A percentile compares a stretch with the other conserved stretches of the same genome.
These are phyloP conservation scores for Alliaria petiolata DNA, from an alignment of 345 rosid genomes.

Conservation along the genomic window DNA sequence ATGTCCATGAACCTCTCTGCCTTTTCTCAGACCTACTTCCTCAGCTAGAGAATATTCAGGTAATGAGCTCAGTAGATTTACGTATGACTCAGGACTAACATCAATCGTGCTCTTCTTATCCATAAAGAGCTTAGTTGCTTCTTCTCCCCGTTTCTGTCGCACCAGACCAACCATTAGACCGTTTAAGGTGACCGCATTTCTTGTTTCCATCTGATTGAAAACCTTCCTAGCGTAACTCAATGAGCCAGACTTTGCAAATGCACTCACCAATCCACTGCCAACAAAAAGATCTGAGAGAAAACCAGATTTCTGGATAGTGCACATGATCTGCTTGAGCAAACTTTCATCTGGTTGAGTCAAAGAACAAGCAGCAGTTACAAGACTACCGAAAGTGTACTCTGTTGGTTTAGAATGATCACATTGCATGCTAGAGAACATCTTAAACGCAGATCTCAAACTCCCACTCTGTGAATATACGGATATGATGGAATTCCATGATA, in stretches of 20 bases:
- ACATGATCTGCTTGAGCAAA: conserved; percentile 73
- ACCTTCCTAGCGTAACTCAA: conserved; percentile 52
- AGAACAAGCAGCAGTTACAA: conserved; percentile 65
- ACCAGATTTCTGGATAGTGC: conserved; percentile 61
- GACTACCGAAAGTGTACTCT: conserved; percentile 84
- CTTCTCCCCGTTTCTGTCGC: conserved; percentile 63
- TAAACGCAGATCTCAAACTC: conserved; percentile 46
- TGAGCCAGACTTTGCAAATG: conserved; percentile 65
- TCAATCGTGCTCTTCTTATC: conserved; percentile 50
- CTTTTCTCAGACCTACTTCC: conserved; percentile 68
- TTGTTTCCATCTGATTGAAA: conserved; percentile 56
- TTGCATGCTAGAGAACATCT: conserved; percentile 64
- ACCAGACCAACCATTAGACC: conserved; percentile 87
- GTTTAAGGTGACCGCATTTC: conserved; percentile 72
- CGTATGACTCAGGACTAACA: conserved; percentile 57
- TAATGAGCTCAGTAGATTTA: conserved; percentile 70
- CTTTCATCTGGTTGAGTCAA: conserved; percentile 39
- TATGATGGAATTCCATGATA: conserved; percentile 77
- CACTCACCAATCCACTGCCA: conserved; percentile 83
- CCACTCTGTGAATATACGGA: conserved; percentile 66
- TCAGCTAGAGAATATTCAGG: conserved; percentile 49
- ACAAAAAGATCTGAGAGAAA: conserved; percentile 67
- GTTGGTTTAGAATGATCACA: conserved; percentile 51
- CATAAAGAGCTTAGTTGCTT: conserved; percentile 56
- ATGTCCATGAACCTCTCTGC: conserved; percentile 82